A percentile compares a stretch with the other conserved stretches of the same genome.
phyloP scores from a whole-genome alignment of 495 filamentous ascomycete species.

The Penicillium turbatum region DNA sequence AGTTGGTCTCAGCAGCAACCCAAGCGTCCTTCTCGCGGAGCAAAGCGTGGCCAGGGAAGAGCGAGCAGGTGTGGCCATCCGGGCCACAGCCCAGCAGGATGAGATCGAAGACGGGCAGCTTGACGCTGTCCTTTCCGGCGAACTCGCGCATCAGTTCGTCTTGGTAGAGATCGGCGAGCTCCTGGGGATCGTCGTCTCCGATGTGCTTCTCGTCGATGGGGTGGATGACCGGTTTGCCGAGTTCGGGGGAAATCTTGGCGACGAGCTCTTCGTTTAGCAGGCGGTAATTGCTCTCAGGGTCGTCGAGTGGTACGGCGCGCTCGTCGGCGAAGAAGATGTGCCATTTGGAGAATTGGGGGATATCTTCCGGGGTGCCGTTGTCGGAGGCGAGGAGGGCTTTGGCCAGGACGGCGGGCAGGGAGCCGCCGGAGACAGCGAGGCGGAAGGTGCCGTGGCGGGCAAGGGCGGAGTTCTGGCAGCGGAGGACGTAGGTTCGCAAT shows the following conservation, averaged over 20 bases:
- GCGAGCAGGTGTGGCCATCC: slow-evolving; percentile 93
- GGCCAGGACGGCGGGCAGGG: slow-evolving; percentile 81
- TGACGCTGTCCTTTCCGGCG: slow-evolving; percentile 79
- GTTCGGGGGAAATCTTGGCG: slow-evolving; percentile 69
- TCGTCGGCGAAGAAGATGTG: slow-evolving; percentile 99
- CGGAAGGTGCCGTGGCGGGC: slow-evolving; percentile 80
- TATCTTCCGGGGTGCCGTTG: slow-evolving; percentile 54
- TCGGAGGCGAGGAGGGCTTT: slow-evolving; percentile 66
- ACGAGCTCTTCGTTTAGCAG: slow-evolving; percentile 83
- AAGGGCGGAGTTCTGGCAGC: slow-evolving; percentile 71
- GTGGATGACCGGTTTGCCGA: slow-evolving; percentile 65
- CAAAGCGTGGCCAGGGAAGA: slow-evolving; percentile 86
- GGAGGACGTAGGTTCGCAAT: slow-evolving; percentile 76
- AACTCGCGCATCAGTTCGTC: slow-evolving; percentile 78
- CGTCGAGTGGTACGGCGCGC: slow-evolving; percentile 85
- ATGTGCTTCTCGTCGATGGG: slow-evolving; percentile 69
- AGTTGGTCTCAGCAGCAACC: slow-evolving; percentile 86
- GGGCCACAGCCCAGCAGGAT: slow-evolving; percentile 89
- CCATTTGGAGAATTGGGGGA: slow-evolving; percentile 78
- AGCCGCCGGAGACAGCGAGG: slow-evolving; percentile 90
- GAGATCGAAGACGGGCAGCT: slow-evolving; percentile 90
- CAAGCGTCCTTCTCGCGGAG: slow-evolving; percentile 86
- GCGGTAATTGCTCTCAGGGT: slow-evolving; percentile 90
- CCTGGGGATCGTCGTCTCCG: slow-evolving; percentile 79
- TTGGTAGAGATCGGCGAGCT: slow-evolving; percentile 92